Evolutionary conservation across 805 yeast species (phyloP), one percentile per base, ranked within the genome.

Genomic region (Myxozyma neotropica): DNA sequence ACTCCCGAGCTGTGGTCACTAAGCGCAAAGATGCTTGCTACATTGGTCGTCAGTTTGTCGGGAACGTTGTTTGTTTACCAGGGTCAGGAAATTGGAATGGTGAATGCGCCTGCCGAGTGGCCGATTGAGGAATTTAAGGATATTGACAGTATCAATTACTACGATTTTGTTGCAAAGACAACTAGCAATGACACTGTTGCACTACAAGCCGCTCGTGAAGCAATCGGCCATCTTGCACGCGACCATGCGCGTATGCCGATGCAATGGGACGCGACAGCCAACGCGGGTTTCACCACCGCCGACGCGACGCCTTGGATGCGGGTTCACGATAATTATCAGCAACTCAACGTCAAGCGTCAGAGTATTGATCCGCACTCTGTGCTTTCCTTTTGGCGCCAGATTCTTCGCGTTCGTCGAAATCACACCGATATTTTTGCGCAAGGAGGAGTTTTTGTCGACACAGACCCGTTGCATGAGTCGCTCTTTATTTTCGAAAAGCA

Each of bases 81-180:
- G 71, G 87, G 86, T 52, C 86, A 83, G 69, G 86, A 83, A 67
- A 73, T 83, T 63, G 86, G 83, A 35, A 80, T 79, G 80, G 76
- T 77, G 54, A 83, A 83, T 68, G 70, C 81, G 31, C 76, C 81
- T 23, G 66, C 71, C 53, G 67, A 68, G 39, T 82, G 84, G 83
- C 73, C 75, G 19, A 72, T 81, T 53, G 73, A 73, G 17, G 83
- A 81, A 66, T 83, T 80, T 71, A 71, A 75, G 65, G 86, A 82
- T 68, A 78, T 83, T 59, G 78, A 80, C 61, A 73, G 80, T 47
- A 17, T 38, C 13, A 38, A 15, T 17, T 8, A 38, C 42, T 69
- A 74, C 64, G 77, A 77, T 68, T 29, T 17, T 15, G n/a, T 38
- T 13, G 21, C 7, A 4, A 24, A n/a, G 29, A n/a, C 15, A 23